Conservation (phyloP, 208 protist genomes). For the Vickermania ingenoplastis region DNA sequence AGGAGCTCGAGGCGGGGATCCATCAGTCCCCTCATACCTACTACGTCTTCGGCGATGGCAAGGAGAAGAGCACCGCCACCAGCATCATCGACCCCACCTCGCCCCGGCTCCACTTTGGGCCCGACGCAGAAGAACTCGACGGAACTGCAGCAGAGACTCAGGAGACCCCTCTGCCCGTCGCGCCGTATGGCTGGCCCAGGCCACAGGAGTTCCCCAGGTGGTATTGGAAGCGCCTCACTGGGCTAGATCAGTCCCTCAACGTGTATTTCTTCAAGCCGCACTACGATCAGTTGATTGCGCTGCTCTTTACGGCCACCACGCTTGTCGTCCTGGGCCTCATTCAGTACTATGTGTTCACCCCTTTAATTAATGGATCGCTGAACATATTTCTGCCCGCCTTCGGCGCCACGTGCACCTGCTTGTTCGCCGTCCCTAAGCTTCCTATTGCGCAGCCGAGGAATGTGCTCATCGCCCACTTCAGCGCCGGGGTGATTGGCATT, state of each 20-base stretch:
- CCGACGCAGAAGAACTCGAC: too few species aligned
- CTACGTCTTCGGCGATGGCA: conserved; percentile 9
- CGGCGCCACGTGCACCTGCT: conserved; percentile 34
- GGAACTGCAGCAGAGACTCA: too few species aligned
- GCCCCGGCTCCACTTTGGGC: neutral
- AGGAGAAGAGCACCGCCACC: neutral
- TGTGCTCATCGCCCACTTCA: conserved; percentile 44
- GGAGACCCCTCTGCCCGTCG: too few species aligned
- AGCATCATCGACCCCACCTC: neutral
- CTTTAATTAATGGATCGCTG: conserved; percentile 25
- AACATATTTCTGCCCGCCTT: conserved; percentile 45
- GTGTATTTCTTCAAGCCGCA: conserved; percentile 41
- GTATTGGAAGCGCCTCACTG: conserved; percentile 44
- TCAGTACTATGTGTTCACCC: conserved; percentile 47
- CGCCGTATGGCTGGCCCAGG: conserved; percentile 31
- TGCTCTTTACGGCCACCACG: conserved; percentile 36
- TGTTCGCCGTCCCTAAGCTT: conserved; percentile 44
- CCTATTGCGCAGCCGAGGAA: conserved; percentile 44
- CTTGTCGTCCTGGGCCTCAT: conserved; percentile 45
- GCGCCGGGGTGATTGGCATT: conserved; percentile 46
- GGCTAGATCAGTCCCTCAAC: conserved; percentile 40
- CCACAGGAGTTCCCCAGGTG: conserved; percentile 22
- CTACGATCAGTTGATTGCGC: conserved; percentile 31
- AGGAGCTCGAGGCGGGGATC: too few species aligned
- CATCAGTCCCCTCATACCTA: conserved; percentile 16